These are phyloP conservation scores for Sugiyamaella novakii DNA, from an alignment of 1,139 yeast species.

Conservation along the genomic window DNA sequence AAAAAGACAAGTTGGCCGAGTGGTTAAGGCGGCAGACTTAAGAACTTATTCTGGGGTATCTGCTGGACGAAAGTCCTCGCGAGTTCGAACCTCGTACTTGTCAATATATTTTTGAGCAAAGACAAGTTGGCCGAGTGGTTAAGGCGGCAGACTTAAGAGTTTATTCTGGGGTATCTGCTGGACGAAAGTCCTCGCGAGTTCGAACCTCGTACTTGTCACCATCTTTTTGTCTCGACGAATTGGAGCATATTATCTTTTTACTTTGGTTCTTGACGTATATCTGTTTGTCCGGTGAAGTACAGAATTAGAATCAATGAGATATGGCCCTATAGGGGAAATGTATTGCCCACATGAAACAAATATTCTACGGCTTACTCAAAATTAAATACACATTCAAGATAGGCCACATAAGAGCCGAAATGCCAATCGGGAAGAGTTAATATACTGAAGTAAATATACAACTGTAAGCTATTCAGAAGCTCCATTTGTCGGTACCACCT, in stretches of 20 bases:
- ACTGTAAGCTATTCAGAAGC: too few relatives aligned
- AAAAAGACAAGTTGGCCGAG: conserved; percentile 45
- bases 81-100: conserved; percentile 47
- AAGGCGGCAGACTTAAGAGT: conserved; percentile 44
- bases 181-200: conserved; percentile 45
- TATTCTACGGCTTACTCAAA: too few relatives aligned
- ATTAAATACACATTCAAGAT: too few relatives aligned
- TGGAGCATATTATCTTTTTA: background rate
- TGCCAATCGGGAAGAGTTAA: too few relatives aligned
- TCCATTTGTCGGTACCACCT: too few relatives aligned
- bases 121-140: conserved; percentile 45
- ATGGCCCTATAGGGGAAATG: too few relatives aligned
- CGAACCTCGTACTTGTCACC: conserved; percentile 46
- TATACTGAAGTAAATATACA: too few relatives aligned
- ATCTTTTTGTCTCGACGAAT: conserved; percentile 25
- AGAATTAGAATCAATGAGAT: too few relatives aligned
- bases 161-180: conserved; percentile 36
- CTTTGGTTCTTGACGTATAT: too few relatives aligned
- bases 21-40: conserved; percentile 45
- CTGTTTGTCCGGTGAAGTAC: too few relatives aligned
- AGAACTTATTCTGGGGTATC: conserved; percentile 32
- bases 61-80: conserved; percentile 44
- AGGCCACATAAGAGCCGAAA: too few relatives aligned
- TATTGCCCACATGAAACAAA: too few relatives aligned
- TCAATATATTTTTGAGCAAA: conserved; percentile 35